Evolutionary conservation across 2,329 filamentous ascomycete genomes (phyloP), one percentile per base, ranked within the genome.

Genomic region (Endocalyx cinctus): DNA sequence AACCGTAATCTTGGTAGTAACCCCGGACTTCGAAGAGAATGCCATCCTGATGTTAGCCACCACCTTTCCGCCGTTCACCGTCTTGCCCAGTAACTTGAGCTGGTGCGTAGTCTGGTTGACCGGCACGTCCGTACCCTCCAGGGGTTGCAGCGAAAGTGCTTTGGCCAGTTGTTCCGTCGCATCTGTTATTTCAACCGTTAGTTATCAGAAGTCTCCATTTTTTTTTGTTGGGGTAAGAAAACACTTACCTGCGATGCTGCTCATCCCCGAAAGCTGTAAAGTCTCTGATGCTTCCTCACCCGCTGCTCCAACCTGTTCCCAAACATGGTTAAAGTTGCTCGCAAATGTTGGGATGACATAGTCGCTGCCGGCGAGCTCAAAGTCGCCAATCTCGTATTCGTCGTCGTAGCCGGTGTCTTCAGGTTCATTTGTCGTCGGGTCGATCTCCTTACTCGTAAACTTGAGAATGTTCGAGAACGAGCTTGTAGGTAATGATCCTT

Each of bases 361-460:
- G 62, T 98, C 92, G 47, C 87, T 88, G 38, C 90, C 92, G 13
- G 79, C 76, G 40, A 98, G 77, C 42, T 96, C 89, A 41, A 97
- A 79, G 57, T 96, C 88, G 42, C 92, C 87, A 39, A 97, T 84
- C 65, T 96, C 87, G 57, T 98, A 98, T 66, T 98, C 92, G 54
- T 98, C 92, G 33, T 97, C 90, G 60, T 97, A 97, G 28, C 92
- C 92, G 29, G 68, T 74, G 12, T 94, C 88, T 60, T 98, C 92
- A 1, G 90, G 86, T 63, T 96, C 88, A 46, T 80, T 79, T n/a
- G 87, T 95, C 17, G 84, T 84, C 5, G 92, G 92, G 52, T 98
- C 92, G 46, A 98, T 92, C 64, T 98, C 92, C 67, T 96, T 97
- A 70, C 84, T 92, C 13, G 88, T 96, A 60, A 98, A 98, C 64